These are phyloP conservation scores for Cicer pinnatifidum DNA, from an alignment of 306 rosid genomes.

Conservation along the genomic window DNA sequence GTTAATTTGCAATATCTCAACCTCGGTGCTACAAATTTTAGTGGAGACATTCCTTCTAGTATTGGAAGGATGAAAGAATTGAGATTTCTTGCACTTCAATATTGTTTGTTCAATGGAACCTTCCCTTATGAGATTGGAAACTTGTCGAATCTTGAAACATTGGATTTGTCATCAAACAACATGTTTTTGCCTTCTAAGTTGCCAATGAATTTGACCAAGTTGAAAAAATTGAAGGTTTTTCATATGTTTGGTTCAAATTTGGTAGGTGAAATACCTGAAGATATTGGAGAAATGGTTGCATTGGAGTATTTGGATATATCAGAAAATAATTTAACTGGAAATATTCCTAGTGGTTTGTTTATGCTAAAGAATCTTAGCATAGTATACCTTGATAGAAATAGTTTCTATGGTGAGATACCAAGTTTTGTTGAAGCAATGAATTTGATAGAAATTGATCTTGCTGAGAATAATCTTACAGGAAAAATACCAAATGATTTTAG, in stretches of 20 bases:
- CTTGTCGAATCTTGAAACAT: conserved; percentile 57
- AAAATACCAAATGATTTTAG: conserved; percentile 60
- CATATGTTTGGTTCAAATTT: conserved; percentile 47
- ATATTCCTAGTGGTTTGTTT: conserved; percentile 58
- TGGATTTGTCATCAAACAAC: conserved; percentile 41
- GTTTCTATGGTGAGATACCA: conserved; percentile 61
- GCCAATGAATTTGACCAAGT: conserved; percentile 43
- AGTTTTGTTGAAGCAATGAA: conserved; percentile 52
- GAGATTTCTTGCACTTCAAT: conserved; percentile 39
- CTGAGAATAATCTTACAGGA: conserved; percentile 52
- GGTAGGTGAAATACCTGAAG: conserved; percentile 64
- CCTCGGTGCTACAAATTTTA: conserved; percentile 53
- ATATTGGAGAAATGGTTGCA: conserved; percentile 59
- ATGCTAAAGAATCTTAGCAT: conserved; percentile 51
- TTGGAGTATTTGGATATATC: conserved; percentile 59
- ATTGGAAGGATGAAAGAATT: conserved; percentile 57
- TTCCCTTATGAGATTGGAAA: conserved; percentile 56
- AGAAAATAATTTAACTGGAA: conserved; percentile 47
- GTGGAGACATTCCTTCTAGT: conserved; percentile 62
- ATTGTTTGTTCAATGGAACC: conserved; percentile 50
- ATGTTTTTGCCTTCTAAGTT: conserved; percentile 13
- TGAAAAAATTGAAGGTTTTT: conserved; percentile 57
- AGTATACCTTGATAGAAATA: conserved; percentile 49
- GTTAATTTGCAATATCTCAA: conserved; percentile 49
- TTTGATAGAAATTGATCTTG: conserved; percentile 52